Percentiles rank a stretch among this genome's conserved stretches.
These are phyloP conservation scores for Crepidotus variabilis DNA, from an alignment of 768 basidiomycete genomes.

Conservation along the genomic window DNA sequence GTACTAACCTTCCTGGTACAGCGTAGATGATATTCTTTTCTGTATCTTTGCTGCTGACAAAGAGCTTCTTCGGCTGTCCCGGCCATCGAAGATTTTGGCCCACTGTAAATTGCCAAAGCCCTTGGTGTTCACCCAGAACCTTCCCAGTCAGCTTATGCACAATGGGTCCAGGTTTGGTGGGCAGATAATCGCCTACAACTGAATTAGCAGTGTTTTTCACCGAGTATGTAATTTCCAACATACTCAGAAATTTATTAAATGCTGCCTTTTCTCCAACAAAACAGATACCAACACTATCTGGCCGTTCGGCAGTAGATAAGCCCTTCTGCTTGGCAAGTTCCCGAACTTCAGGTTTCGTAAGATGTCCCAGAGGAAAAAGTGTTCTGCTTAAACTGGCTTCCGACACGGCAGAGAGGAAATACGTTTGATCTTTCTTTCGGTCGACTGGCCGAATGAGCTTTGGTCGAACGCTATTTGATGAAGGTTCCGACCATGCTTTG, in stretches of 20 bases:
- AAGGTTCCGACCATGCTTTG: slow-evolving; percentile 44
- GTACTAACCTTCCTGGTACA: slow-evolving; percentile 66
- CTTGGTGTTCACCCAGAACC: slow-evolving; percentile 57
- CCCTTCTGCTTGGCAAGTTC: slow-evolving; percentile 57
- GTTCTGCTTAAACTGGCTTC: slow-evolving; percentile 63
- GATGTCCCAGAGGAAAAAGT: slow-evolving; percentile 70
- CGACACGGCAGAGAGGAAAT: slow-evolving; percentile 79
- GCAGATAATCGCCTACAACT: slow-evolving; percentile 71
- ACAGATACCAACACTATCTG: slow-evolving; percentile 93
- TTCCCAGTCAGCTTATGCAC: slow-evolving; percentile 53
- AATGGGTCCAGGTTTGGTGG: slow-evolving; percentile 66
- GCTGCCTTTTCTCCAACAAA: slow-evolving; percentile 82
- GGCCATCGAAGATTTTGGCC: slow-evolving; percentile 73
- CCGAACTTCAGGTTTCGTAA: slow-evolving; percentile 71
- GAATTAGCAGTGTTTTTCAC: neutral
- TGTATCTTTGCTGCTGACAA: slow-evolving; percentile 70
- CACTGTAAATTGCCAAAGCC: slow-evolving; percentile 83
- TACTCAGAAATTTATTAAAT: slow-evolving; percentile 74
- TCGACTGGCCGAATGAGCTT: slow-evolving; percentile 56
- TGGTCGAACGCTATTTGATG: slow-evolving; percentile 31
- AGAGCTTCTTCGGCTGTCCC: slow-evolving; percentile 61
- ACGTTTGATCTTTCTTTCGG: slow-evolving; percentile 82
- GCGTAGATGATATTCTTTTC: slow-evolving; percentile 66
- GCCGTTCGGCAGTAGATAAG: slow-evolving; percentile 70
- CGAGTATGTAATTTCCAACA: slow-evolving; percentile 13